Conservation (phyloP, 352 stramenopile genomes). For the Phytopythium sindhum region DNA sequence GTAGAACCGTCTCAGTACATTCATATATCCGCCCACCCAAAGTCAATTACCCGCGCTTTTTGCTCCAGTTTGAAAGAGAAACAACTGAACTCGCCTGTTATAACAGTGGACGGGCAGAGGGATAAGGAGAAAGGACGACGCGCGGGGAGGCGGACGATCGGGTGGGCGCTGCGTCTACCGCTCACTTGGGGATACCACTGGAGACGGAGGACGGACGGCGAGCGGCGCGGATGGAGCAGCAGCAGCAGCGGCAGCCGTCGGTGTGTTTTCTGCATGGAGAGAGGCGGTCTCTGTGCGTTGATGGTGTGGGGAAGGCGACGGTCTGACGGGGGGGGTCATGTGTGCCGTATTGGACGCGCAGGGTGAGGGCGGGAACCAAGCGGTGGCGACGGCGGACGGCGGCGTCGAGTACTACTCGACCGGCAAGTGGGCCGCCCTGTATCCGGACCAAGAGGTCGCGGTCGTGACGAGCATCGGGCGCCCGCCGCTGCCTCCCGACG, state of each 20-base stretch:
- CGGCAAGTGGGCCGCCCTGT: slow-evolving; percentile 53
- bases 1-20: background rate
- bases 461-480: slow-evolving; percentile 56
- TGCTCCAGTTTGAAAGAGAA: background rate
- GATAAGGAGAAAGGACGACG: slow-evolving; percentile 2
- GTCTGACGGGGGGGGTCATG: too few species aligned
- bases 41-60: background rate
- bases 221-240: slow-evolving; percentile 1
- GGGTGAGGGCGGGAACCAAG: background rate
- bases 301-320: too few species aligned
- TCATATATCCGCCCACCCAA: background rate
- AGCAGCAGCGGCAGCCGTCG: background rate
- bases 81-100: too few species aligned
- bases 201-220: background rate
- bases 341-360: too few species aligned
- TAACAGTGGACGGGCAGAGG: too few species aligned
- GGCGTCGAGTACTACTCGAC: slow-evolving; percentile 32
- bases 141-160: background rate
- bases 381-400: background rate
- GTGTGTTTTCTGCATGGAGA: background rate
- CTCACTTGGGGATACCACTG: background rate
- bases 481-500: slow-evolving; percentile 47
- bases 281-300: too few species aligned
- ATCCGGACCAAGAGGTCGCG: slow-evolving; percentile 47
- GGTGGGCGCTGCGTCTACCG: too few species aligned